Conservation (phyloP, 495 filamentous ascomycete genomes). For the Aspergillus leporis region DNA sequence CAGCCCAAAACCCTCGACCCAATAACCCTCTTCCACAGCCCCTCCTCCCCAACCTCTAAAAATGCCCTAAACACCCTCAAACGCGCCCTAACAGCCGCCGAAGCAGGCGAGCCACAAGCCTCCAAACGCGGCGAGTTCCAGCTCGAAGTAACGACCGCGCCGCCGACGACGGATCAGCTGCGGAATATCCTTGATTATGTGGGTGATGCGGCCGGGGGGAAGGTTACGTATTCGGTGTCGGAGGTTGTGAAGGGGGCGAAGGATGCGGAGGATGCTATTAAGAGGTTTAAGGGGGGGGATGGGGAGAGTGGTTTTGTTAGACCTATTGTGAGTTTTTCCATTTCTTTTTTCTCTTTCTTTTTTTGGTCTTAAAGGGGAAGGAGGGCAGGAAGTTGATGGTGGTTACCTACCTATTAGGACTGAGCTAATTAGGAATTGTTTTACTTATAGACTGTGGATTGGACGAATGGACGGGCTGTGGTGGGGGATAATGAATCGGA, state of each 20-base stretch:
- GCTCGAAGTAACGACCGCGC: slow-evolving; percentile 76
- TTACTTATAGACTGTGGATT: slow-evolving; percentile 82
- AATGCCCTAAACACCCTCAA: slow-evolving; percentile 73
- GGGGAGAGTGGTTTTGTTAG: slow-evolving; percentile 61
- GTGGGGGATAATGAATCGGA: slow-evolving; percentile 77
- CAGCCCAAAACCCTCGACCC: slow-evolving; percentile 85
- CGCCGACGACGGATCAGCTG: slow-evolving; percentile 83
- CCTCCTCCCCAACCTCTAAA: slow-evolving; percentile 61
- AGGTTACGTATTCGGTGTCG: slow-evolving; percentile 32
- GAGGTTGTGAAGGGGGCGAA: slow-evolving; percentile 71
- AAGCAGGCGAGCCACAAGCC: slow-evolving; percentile 25
- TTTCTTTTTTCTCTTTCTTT: slow-evolving; percentile 7
- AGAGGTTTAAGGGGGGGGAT: slow-evolving; percentile 58
- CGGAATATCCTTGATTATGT: slow-evolving; percentile 85
- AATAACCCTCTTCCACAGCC: slow-evolving; percentile 93
- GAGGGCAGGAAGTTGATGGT: not conserved
- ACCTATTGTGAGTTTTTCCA: slow-evolving; percentile 63
- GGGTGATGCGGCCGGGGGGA: slow-evolving; percentile 43
- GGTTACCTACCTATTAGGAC: too few relatives aligned
- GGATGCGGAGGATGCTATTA: slow-evolving; percentile 72
- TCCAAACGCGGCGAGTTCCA: slow-evolving; percentile 72
- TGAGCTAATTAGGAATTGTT: too few relatives aligned
- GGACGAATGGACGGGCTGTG: slow-evolving; percentile 83
- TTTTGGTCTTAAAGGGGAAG: not conserved
- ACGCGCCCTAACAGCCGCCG: slow-evolving; percentile 63